phyloP scores from a whole-genome alignment of 2,329 filamentous ascomycete species.

The Nigrograna mackinnonii region DNA sequence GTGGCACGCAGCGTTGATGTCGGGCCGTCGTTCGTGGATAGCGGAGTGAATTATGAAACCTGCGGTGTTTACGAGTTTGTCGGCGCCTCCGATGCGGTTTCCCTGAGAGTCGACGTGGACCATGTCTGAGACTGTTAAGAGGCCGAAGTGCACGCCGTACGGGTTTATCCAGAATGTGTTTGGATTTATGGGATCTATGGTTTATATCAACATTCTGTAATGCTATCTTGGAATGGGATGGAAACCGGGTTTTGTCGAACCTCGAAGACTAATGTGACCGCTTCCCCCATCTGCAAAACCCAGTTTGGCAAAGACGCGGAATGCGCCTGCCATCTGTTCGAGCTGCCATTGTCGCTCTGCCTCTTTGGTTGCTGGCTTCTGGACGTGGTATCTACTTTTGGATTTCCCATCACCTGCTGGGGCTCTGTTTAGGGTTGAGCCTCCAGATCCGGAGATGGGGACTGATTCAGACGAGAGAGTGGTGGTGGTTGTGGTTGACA shows the following conservation, averaged over 20 bases:
- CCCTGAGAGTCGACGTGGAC: slow-evolving; percentile 50
- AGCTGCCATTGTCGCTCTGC: slow-evolving; percentile 46
- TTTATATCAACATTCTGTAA: slow-evolving; percentile 8
- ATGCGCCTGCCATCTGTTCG: slow-evolving; percentile 49
- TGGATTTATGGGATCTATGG: slow-evolving; percentile 40
- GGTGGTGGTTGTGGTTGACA: background rate
- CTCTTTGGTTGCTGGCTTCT: slow-evolving; percentile 40
- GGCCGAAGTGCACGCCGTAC: slow-evolving; percentile 45
- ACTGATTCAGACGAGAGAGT: background rate
- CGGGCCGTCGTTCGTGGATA: slow-evolving; percentile 46
- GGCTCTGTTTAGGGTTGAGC: background rate
- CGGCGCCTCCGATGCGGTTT: slow-evolving; percentile 45
- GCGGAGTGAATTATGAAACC: slow-evolving; percentile 52
- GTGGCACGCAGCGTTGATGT: slow-evolving; percentile 51
- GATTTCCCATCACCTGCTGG: background rate
- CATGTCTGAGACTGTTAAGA: slow-evolving; percentile 51
- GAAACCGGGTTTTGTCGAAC: background rate
- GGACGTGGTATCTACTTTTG: slow-evolving; percentile 9
- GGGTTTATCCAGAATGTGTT: slow-evolving; percentile 47
- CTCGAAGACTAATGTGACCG: slow-evolving; percentile 47
- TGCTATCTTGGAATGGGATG: background rate
- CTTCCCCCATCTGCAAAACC: slow-evolving; percentile 45
- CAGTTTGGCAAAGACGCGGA: slow-evolving; percentile 47
- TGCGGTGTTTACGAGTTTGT: slow-evolving; percentile 46
- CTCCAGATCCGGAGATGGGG: background rate